A percentile compares a stretch with the other conserved stretches of the same genome.
These are phyloP conservation scores for Penicillium rolfsii DNA, from an alignment of 2,329 filamentous ascomycete genomes.

Conservation along the genomic window DNA sequence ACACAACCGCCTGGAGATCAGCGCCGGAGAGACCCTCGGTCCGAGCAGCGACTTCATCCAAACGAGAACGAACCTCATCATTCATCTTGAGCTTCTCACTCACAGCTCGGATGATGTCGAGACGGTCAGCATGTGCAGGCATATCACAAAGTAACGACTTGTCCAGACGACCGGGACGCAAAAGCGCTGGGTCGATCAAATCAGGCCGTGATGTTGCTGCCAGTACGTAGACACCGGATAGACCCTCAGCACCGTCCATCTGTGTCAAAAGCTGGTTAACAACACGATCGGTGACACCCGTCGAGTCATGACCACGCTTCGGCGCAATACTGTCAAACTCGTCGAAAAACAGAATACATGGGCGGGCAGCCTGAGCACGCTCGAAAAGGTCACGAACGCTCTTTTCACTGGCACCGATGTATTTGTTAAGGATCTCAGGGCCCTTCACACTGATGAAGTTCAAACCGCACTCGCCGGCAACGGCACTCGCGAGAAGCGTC, in stretches of 20 bases:
- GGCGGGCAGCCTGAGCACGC: conserved; percentile 81
- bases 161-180: conserved; percentile 88
- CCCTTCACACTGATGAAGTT: conserved; percentile 99
- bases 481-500: conserved; percentile 89
- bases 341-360: conserved; percentile 96
- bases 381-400: conserved; percentile 94
- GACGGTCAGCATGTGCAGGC: conserved; percentile 74
- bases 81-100: conserved; percentile 77
- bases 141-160: conserved; percentile 93
- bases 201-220: conserved; percentile 93
- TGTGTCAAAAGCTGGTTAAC: conserved; percentile 98
- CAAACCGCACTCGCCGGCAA: conserved; percentile 95
- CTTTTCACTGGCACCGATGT: conserved; percentile 97
- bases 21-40: conserved; percentile 94
- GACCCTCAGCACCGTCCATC: conserved; percentile 96
- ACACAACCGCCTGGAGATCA: conserved; percentile 90
- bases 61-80: conserved; percentile 63
- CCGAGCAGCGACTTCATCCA: conserved; percentile 73
- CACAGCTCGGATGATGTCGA: conserved; percentile 87
- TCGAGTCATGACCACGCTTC: conserved; percentile 94
- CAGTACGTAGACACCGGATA: conserved; percentile 93
- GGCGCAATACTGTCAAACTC: conserved; percentile 98
- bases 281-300: conserved; percentile 96
- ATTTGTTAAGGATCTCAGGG: conserved; percentile 97
- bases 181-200: conserved; percentile 88